Evolutionary conservation across 805 yeast species (phyloP), one percentile per base, ranked within the genome.

Genomic region (Yamadazyma paraphyllophila): DNA sequence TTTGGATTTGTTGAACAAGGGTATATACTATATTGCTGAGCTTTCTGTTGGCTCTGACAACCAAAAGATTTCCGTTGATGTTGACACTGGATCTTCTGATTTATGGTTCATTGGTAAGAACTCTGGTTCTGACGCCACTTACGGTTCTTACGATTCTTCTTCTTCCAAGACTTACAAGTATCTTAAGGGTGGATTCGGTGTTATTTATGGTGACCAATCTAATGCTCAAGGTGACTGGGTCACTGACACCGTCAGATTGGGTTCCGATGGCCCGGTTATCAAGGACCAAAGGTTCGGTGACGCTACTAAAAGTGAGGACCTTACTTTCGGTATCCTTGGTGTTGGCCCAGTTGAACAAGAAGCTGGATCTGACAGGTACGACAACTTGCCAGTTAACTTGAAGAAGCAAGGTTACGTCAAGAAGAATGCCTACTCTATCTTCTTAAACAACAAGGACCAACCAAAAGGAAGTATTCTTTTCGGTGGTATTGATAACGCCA

Each of bases 141-240:
- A 60, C 44, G 80, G 80, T 17, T 59, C 71, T 7, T 76, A 70
- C 48, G 62, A 71, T 46, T 41, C 55, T 1, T 45, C 58, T 2
- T 27, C 47, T 3, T 74, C 79, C 1, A 46, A 65, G 0, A 48
- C 72, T 7, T 74, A 59, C 51, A 24, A 52, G 3, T 41, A 49
- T 16, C 64, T 71, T 44, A 66, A 67, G 6, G 53, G 57, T 6
- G 50, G 57, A 1, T 78, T 78, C 53, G 37, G 53, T 12, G 77
- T 78, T 49, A 30, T 52, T 3, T 79, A 79, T 50, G 81, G 71
- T 7, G 83, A 79, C 56, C 53, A 59, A 3, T 67, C 79, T 3
- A 61, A 54, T 45, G 82, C 82, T 7, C 39, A 47, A 6, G 61
- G 61, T 26, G 29, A 44, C 26, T 57, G 51, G 51, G 51, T 46